phyloP scores from a whole-genome alignment of 108 stramenopile species.

The Cylindrotheca closterium region DNA sequence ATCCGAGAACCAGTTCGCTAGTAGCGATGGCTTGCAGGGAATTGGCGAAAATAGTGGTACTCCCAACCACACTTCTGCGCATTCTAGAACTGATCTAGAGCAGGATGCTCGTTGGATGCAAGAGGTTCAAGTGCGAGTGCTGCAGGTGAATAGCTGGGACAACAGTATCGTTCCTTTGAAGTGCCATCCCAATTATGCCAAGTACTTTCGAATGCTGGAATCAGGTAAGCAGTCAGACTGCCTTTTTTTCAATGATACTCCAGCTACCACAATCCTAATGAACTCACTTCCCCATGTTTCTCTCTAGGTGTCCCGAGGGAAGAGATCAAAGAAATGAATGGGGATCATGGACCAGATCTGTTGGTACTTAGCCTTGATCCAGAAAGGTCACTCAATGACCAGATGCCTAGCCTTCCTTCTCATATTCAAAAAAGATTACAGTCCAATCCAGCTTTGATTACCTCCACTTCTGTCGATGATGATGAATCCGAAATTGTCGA shows the following conservation, averaged over 20 bases:
- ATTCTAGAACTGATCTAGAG: not conserved
- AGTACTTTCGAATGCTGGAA: not conserved
- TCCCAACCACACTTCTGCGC: not conserved
- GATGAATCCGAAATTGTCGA: not conserved
- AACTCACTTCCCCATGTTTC: not conserved
- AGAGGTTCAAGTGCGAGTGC: not conserved
- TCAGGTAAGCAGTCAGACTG: not conserved
- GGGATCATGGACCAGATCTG: not conserved
- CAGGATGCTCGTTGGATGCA: not conserved
- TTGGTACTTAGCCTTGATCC: not conserved
- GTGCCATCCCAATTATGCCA: not conserved
- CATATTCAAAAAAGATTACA: not conserved
- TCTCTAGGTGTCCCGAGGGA: not conserved
- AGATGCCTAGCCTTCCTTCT: not conserved
- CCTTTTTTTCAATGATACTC: not conserved
- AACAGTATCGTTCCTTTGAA: not conserved
- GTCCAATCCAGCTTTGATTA: not conserved
- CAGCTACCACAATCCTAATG: not conserved
- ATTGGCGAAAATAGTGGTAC: not conserved
- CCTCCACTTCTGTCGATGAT: not conserved
- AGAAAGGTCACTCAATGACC: not conserved
- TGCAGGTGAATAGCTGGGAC: not conserved
- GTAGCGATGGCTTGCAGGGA: not conserved
- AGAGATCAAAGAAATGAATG: not conserved
- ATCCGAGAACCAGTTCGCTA: not conserved